Evolutionary conservation across 2,329 filamentous ascomycete species (phyloP).

Genomic region (Botrytis sinoallii): DNA sequence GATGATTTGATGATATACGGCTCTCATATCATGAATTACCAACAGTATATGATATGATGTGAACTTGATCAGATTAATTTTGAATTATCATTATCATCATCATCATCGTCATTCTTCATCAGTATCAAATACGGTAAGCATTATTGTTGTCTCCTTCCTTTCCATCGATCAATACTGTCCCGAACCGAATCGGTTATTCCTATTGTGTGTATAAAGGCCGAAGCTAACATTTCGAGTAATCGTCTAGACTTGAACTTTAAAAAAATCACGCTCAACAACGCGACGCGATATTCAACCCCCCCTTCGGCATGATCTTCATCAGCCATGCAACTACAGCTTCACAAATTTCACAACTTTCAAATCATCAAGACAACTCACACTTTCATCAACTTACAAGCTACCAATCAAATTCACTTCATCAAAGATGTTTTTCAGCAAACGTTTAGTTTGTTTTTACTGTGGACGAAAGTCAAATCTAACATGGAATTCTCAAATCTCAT

Average conservation of each 20-base stretch:
- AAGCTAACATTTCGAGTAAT: background rate
- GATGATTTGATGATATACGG: background rate
- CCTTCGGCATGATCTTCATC: background rate
- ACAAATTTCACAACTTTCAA: background rate
- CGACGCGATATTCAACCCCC: background rate
- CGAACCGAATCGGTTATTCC: background rate
- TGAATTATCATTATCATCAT: no score
- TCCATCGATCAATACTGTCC: background rate
- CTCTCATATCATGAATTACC: background rate
- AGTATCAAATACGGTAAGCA: background rate
- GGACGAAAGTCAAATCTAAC: conserved; percentile 61
- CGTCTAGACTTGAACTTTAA: conserved; percentile 3
- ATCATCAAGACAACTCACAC: background rate
- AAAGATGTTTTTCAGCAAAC: conserved; percentile 28
- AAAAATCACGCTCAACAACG: background rate
- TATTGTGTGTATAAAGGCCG: background rate
- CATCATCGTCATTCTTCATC: background rate
- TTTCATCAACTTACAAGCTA: background rate
- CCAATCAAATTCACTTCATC: conserved; percentile 22
- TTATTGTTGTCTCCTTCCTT: background rate
- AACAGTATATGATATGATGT: background rate
- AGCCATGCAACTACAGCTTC: background rate
- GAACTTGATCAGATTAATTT: background rate
- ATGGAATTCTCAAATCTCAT: conserved; percentile 55
- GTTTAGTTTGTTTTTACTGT: conserved; percentile 79